Evolutionary conservation across 768 basidiomycete species (phyloP).

Genomic region (Suillus alpinus): DNA sequence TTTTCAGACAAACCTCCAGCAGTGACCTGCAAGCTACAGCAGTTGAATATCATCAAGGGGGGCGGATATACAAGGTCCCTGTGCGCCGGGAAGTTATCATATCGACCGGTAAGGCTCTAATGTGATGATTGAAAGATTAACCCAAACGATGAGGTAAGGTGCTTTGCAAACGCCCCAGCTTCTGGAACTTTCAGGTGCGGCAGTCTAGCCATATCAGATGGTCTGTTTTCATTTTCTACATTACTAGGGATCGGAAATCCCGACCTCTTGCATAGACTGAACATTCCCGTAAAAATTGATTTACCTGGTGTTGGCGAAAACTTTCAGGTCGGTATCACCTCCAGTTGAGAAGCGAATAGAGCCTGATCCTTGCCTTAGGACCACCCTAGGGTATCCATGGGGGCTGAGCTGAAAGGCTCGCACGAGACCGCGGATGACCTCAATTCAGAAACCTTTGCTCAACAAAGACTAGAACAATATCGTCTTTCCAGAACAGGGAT

Average conservation of each 20-base stretch:
- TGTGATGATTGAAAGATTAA: not conserved
- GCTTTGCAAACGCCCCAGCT: slow-evolving; percentile 34
- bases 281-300: slow-evolving; percentile 28
- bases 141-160: slow-evolving; percentile 10
- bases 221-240: not conserved
- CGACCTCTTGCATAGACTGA: slow-evolving; percentile 8
- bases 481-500: slow-evolving; percentile 9
- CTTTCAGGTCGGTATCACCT: slow-evolving; percentile 19
- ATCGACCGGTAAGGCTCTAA: slow-evolving; percentile 12
- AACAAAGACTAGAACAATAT: slow-evolving; percentile 12
- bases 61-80: slow-evolving; percentile 14
- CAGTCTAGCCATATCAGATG: too few relatives aligned
- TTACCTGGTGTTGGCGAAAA: slow-evolving; percentile 37
- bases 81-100: slow-evolving; percentile 21
- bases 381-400: slow-evolving; percentile 12
- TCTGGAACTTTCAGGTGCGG: slow-evolving; percentile 29
- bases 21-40: slow-evolving; percentile 14
- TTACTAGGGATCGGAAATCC: slow-evolving; percentile 13
- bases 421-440: slow-evolving; percentile 15
- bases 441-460: slow-evolving; percentile 8
- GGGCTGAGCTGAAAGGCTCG: slow-evolving; percentile 12
- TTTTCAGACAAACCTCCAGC: slow-evolving; percentile 9
- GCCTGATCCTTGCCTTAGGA: slow-evolving; percentile 9
- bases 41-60: slow-evolving; percentile 19
- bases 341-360: not conserved